phyloP scores from a whole-genome alignment of 371 early-diverging fungal species.

The Catenaria anguillulae region DNA sequence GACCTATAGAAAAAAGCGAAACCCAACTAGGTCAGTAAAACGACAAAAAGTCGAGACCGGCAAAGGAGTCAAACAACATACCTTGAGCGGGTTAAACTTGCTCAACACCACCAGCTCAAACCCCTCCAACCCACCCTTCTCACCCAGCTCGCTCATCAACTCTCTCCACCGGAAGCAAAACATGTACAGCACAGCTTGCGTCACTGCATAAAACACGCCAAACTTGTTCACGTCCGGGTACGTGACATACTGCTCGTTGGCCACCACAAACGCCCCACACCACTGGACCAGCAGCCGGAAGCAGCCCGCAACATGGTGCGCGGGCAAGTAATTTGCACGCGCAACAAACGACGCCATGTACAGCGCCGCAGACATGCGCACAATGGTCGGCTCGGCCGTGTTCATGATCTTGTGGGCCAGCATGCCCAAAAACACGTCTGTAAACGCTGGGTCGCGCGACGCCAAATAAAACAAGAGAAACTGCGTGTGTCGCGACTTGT shows the following conservation, averaged over 20 bases:
- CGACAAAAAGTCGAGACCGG: too few relatives aligned
- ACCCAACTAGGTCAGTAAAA: background rate
- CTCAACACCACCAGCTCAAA: conserved; percentile 66
- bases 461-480: conserved; percentile 74
- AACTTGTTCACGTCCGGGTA: conserved; percentile 39
- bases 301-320: conserved; percentile 41
- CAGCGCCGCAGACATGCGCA: conserved; percentile 63
- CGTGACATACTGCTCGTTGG: conserved; percentile 30
- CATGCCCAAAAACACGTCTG: conserved; percentile 64
- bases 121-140: conserved; percentile 30
- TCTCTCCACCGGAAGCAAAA: conserved; percentile 90
- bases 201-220: conserved; percentile 68
- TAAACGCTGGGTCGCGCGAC: conserved; percentile 44
- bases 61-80: background rate
- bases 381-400: conserved; percentile 41
- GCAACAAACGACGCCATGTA: conserved; percentile 80
- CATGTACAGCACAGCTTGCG: conserved; percentile 77
- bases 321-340: conserved; percentile 60
- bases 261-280: conserved; percentile 49
- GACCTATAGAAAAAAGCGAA: conserved; percentile 21
- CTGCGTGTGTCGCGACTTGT: conserved; percentile 81
- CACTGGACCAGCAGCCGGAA: conserved; percentile 49
- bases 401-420: conserved; percentile 47
- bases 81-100: conserved; percentile 64
- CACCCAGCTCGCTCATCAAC: conserved; percentile 27